These are phyloP conservation scores for Colletotrichum tanaceti DNA, from an alignment of 2,329 filamentous ascomycete genomes.

Conservation along the genomic window DNA sequence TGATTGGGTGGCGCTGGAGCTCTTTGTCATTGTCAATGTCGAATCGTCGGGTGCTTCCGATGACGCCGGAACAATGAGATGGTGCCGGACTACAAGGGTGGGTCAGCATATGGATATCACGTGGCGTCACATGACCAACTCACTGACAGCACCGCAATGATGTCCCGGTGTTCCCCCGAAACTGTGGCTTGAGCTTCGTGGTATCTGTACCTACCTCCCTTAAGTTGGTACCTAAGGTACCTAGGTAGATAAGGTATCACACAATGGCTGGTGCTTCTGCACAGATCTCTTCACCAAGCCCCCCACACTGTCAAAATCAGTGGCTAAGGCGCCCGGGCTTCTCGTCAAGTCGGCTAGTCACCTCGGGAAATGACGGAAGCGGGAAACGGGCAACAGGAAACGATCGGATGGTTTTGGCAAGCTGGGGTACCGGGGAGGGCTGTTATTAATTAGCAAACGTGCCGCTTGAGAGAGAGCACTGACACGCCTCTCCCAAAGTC, in stretches of 20 bases:
- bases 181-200: conserved; percentile 2
- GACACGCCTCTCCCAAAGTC: conserved; percentile 17
- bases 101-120: neutral
- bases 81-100: neutral
- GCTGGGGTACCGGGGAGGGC: neutral
- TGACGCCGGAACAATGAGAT: conserved; percentile 15
- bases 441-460: no score
- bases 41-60: conserved; percentile 7
- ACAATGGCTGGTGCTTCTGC: neutral
- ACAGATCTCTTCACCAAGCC: neutral
- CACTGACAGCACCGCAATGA: no score
- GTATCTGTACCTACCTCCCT: no score
- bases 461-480: no score
- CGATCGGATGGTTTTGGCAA: conserved; percentile 29
- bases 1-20: conserved; percentile 1
- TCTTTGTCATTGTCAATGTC: neutral
- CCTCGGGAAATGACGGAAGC: conserved; percentile 39
- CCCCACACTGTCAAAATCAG: neutral
- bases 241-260: no score
- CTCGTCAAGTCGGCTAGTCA: conserved; percentile 21
- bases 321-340: conserved; percentile 15
- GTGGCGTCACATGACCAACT: no score
- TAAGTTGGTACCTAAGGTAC: no score
- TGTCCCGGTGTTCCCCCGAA: neutral
- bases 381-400: conserved; percentile 5